Evolutionary conservation across 129 eudicot genomes (phyloP).

Genomic region (Flaveria bidentis): DNA sequence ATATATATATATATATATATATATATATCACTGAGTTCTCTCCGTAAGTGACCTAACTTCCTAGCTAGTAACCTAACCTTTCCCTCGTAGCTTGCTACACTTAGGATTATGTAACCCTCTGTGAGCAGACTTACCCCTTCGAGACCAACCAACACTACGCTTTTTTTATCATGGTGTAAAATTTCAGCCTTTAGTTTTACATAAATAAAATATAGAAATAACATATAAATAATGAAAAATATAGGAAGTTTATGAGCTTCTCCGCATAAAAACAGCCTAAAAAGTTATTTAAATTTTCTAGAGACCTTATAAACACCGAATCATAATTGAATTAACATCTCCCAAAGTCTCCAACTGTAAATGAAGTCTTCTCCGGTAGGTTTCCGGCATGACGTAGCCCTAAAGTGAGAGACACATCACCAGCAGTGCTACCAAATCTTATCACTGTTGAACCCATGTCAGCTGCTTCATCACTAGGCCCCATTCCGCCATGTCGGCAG

Average conservation of each 20-base stretch:
- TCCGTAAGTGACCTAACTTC: no score
- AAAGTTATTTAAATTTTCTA: constrained; percentile 26
- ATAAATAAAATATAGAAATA: constrained; percentile 1
- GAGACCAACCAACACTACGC: neutral
- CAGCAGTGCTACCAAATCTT: constrained; percentile 66
- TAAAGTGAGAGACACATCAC: constrained; percentile 92
- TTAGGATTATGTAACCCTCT: no score
- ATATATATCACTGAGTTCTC: no score
- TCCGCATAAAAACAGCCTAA: constrained; percentile 17
- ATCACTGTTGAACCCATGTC: constrained; percentile 56
- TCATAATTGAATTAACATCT: constrained; percentile 35
- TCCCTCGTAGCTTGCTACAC: no score
- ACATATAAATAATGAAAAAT: neutral
- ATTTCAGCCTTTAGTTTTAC: constrained; percentile 4
- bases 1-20: no score
- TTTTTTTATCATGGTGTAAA: constrained; percentile 13
- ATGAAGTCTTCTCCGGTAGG: constrained; percentile 59
- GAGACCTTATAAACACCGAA: constrained; percentile 25
- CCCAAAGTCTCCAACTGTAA: constrained; percentile 59
- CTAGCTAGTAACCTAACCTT: no score
- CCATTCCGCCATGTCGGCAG: neutral
- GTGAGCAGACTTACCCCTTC: no score
- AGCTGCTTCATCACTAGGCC: neutral
- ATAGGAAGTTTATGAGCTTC: constrained; percentile 15
- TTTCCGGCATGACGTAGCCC: constrained; percentile 96